Percentiles rank a stretch among this genome's conserved stretches.
Evolutionary conservation across 176 grass and related monocot genomes (phyloP).

Genomic region (Dactylis glomerata): DNA sequence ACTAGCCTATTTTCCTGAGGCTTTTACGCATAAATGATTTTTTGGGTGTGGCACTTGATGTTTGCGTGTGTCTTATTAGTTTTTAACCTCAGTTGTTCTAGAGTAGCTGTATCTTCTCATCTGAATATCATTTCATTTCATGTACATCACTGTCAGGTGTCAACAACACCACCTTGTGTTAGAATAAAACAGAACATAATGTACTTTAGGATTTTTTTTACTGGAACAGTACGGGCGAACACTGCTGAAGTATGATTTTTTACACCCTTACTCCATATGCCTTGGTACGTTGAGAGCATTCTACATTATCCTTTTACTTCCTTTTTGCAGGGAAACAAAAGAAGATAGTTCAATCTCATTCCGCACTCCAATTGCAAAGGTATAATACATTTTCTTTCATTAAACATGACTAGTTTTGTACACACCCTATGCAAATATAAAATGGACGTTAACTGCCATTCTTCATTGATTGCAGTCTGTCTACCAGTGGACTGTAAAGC

Average conservation of each 20-base stretch:
- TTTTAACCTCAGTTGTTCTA: constrained; percentile 1
- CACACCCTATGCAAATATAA: constrained; percentile 14
- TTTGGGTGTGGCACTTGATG: background rate
- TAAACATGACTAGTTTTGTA: background rate
- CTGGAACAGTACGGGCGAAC: background rate
- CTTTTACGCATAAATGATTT: background rate
- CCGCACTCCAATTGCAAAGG: constrained; percentile 92
- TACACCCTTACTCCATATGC: background rate
- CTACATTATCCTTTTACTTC: constrained; percentile 16
- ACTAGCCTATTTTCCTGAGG: constrained; percentile 11
- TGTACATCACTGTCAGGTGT: background rate
- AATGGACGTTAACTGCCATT: constrained; percentile 7
- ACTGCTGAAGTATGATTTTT: background rate
- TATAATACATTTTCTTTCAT: constrained; percentile 28
- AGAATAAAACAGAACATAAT: background rate
- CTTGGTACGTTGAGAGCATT: background rate
- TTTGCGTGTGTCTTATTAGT: background rate
- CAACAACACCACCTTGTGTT: background rate
- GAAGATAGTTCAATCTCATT: constrained; percentile 75
- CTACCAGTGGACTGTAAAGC: constrained; percentile 94
- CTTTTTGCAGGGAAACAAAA: constrained; percentile 52
- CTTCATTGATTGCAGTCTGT: constrained; percentile 68
- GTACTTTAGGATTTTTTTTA: background rate
- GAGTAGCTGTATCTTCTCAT: background rate
- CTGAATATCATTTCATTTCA: background rate